phyloP scores from a whole-genome alignment of 805 yeast species.

The Yarrowia keelungensis region DNA sequence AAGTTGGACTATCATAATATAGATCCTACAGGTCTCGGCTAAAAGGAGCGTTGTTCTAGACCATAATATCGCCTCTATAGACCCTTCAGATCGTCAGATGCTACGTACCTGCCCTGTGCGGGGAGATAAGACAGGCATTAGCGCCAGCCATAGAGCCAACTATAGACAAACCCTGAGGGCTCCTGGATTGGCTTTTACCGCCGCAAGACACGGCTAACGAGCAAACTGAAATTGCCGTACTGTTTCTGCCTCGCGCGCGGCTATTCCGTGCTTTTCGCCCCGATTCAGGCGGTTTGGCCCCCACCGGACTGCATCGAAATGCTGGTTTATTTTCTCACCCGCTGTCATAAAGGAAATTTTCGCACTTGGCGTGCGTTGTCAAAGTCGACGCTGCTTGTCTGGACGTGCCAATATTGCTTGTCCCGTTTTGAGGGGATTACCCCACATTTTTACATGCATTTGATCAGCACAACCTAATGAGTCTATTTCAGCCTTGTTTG shows the following conservation, averaged over 20 bases:
- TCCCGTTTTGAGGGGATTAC: slow-evolving; percentile 13
- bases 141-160: neutral
- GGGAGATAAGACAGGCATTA: slow-evolving; percentile 21
- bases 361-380: slow-evolving; percentile 12
- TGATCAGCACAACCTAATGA: neutral
- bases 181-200: neutral
- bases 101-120: neutral
- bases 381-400: neutral
- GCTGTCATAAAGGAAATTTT: neutral
- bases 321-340: neutral
- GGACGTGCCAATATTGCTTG: neutral
- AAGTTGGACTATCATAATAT: too few relatives aligned
- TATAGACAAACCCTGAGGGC: neutral
- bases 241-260: slow-evolving; percentile 2
- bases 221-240: slow-evolving; percentile 14
- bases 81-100: too few relatives aligned
- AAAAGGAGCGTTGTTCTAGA: too few relatives aligned
- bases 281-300: neutral
- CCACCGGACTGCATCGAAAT: neutral
- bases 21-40: too few relatives aligned
- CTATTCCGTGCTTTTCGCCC: neutral
- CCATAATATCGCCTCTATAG: too few relatives aligned
- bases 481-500: neutral
- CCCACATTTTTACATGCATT: slow-evolving; percentile 12
- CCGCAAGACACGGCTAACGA: slow-evolving; percentile 2